Evolutionary conservation across 352 stramenopile species (phyloP).

Genomic region (Globisporangium spinosum): DNA sequence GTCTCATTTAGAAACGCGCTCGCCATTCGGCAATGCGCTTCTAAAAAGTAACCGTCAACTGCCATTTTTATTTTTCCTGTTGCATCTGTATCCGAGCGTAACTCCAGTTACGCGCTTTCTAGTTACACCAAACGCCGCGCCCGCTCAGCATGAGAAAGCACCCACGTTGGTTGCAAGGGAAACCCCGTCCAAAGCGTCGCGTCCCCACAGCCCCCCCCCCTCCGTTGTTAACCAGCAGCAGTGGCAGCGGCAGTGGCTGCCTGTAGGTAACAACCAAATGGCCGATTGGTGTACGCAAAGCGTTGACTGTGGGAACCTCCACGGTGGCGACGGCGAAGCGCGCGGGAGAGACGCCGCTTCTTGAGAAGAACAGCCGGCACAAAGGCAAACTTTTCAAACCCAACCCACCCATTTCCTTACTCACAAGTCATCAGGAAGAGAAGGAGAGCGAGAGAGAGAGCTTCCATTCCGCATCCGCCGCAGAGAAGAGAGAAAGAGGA

Average conservation of each 20-base stretch:
- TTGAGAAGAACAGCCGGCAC: background rate
- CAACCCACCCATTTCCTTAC: background rate
- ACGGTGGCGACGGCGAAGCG: background rate
- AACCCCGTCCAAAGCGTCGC: background rate
- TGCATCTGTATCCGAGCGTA: background rate
- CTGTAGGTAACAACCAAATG: background rate
- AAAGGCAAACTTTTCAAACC: background rate
- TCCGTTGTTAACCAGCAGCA: background rate
- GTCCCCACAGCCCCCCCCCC: background rate
- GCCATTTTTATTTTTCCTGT: background rate
- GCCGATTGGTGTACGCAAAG: background rate
- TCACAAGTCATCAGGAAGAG: background rate
- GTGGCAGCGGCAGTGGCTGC: background rate
- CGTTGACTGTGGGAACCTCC: background rate
- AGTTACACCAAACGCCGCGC: background rate
- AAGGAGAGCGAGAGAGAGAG: background rate
- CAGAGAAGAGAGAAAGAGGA: background rate
- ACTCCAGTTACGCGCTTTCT: background rate
- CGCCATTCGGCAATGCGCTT: background rate
- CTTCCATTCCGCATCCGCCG: background rate
- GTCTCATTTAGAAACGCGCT: background rate
- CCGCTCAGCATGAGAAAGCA: background rate
- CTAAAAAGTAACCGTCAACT: background rate
- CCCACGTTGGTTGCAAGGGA: background rate
- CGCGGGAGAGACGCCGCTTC: background rate